phyloP scores from a whole-genome alignment of 495 filamentous ascomycete genomes.

The Xylaria sp. region DNA sequence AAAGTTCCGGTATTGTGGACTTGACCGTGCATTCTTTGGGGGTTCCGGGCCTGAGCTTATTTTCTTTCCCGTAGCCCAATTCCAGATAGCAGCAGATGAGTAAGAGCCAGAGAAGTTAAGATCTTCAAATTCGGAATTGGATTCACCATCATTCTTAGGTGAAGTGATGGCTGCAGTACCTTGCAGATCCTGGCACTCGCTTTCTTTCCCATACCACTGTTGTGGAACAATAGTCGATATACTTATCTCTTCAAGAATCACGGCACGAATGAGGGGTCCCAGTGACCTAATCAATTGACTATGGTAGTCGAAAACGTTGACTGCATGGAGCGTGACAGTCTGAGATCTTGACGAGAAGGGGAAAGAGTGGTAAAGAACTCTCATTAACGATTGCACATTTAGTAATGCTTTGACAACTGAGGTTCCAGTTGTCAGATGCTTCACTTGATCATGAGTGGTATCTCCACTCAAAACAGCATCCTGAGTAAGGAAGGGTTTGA shows the following conservation, averaged over 20 bases:
- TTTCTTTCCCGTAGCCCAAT: constrained; percentile 30
- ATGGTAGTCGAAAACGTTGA: constrained; percentile 85
- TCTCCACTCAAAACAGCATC: constrained; percentile 36
- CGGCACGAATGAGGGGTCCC: constrained; percentile 76
- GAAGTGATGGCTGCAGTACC: constrained; percentile 13
- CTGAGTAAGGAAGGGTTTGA: constrained; percentile 63
- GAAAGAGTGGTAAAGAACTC: constrained; percentile 75
- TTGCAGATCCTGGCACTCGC: constrained; percentile 29
- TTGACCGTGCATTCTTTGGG: constrained; percentile 47
- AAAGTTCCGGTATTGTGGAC: constrained; percentile 74
- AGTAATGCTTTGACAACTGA: constrained; percentile 77
- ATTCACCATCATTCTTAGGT: constrained; percentile 17
- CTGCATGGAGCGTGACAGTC: constrained; percentile 62
- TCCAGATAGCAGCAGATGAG: constrained; percentile 35
- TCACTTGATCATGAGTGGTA: constrained; percentile 41
- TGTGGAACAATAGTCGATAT: constrained; percentile 57
- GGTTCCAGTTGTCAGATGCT: constrained; percentile 67
- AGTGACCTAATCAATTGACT: constrained; percentile 69
- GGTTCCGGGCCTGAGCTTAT: constrained; percentile 27
- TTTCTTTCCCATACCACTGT: constrained; percentile 48
- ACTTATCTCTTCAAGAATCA: constrained; percentile 82
- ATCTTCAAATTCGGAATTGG: constrained; percentile 33
- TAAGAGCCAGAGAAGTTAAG: constrained; percentile 31
- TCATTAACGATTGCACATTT: constrained; percentile 73
- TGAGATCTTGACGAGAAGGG: constrained; percentile 61